These are phyloP conservation scores for Tetrapyrgos nigripes DNA, from an alignment of 1,284 basidiomycete species.

Conservation along the genomic window DNA sequence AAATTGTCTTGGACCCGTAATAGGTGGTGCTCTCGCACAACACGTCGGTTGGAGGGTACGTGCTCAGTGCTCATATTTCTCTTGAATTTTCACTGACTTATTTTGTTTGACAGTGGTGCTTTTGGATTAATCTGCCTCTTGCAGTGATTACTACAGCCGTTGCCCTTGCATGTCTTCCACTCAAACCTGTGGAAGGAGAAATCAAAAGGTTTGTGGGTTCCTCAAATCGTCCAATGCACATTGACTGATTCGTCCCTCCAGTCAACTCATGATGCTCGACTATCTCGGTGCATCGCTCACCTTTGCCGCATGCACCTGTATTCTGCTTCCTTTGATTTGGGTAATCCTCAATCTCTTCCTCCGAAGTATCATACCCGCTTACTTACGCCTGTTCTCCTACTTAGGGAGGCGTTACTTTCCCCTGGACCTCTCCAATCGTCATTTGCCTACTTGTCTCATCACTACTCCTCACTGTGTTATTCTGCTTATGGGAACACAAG, in stretches of 20 bases:
- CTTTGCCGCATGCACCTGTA: not conserved
- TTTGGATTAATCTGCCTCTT: conserved; percentile 1
- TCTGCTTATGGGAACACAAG: conserved; percentile 78
- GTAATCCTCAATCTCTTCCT: too few relatives aligned
- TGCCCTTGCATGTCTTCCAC: conserved; percentile 11
- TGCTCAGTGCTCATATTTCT: conserved; percentile 9
- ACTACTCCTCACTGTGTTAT: conserved; percentile 57
- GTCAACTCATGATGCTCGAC: not conserved
- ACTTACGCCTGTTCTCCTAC: too few relatives aligned
- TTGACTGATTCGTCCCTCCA: too few relatives aligned
- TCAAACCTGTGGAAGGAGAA: conserved; percentile 11
- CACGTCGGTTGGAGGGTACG: conserved; percentile 67
- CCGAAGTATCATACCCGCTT: too few relatives aligned
- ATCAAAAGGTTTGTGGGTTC: conserved; percentile 2
- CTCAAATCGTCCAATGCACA: too few relatives aligned
- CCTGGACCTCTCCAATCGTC: conserved; percentile 57
- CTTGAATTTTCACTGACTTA: not conserved
- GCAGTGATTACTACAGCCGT: not conserved
- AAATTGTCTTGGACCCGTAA: conserved; percentile 43
- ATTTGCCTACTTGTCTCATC: conserved; percentile 68
- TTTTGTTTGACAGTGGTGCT: not conserved
- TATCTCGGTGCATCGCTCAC: not conserved
- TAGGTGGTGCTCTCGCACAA: conserved; percentile 62
- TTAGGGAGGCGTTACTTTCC: conserved; percentile 72
- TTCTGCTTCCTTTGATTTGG: too few relatives aligned